Conservation (phyloP, 139 green algal genomes). For the Trebouxia sp. region DNA sequence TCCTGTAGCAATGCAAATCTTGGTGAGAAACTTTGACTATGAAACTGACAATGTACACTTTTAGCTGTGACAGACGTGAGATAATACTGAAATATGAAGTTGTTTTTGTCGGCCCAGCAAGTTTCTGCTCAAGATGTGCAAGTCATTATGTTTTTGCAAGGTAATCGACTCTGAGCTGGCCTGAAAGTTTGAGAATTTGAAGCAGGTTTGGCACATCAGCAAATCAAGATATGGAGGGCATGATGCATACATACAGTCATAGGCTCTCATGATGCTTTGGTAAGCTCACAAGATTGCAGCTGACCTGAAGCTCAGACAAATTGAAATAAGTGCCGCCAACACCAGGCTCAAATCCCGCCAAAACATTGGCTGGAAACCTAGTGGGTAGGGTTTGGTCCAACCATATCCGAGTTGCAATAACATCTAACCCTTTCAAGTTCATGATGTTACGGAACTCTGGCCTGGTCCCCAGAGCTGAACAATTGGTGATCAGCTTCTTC, state of each 20-base stretch:
- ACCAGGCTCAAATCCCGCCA: slow-evolving; percentile 74
- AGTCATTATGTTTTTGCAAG: too few relatives aligned
- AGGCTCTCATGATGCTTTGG: too few relatives aligned
- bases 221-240: not conserved
- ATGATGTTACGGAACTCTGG: slow-evolving; percentile 71
- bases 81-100: too few relatives aligned
- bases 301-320: slow-evolving; percentile 79
- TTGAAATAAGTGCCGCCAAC: slow-evolving; percentile 89
- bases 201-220: not conserved
- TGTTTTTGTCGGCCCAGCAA: too few relatives aligned
- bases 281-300: too few relatives aligned
- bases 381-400: slow-evolving; percentile 64
- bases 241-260: not conserved
- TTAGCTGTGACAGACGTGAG: too few relatives aligned
- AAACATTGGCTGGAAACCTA: slow-evolving; percentile 80
- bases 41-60: too few relatives aligned
- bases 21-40: too few relatives aligned
- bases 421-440: slow-evolving; percentile 61
- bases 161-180: too few relatives aligned
- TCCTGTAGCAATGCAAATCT: slow-evolving; percentile 58
- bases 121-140: too few relatives aligned
- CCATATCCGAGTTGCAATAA: slow-evolving; percentile 31
- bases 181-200: too few relatives aligned
- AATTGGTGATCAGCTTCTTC: slow-evolving; percentile 79
- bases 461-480: slow-evolving; percentile 49